Evolutionary conservation across 2,329 filamentous ascomycete genomes (phyloP), one percentile per base, ranked within the genome.

Genomic region (Verticillium tricorpus): DNA sequence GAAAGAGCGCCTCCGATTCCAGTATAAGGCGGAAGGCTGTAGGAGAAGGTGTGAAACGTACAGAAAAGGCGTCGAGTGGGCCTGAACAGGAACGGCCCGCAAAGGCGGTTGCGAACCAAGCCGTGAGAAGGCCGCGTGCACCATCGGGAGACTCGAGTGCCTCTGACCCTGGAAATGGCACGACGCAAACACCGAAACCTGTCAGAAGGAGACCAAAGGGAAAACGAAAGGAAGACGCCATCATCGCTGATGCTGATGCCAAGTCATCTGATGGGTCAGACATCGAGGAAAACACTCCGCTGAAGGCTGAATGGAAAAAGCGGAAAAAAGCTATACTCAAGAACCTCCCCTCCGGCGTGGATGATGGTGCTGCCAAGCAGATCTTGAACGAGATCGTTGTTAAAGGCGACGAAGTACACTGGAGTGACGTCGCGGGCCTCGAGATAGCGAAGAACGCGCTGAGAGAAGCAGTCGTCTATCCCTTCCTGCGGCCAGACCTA

Each of bases 321-420:
- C 85, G 83, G 57, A 86, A 91, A 65, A 78, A 81, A 57, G 74
- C 82, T 9, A 80, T 96, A 25, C 78, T 97, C 70, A 92, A 91
- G 70, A 89, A 89, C 61, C 77, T 98, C 1, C 93, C 93, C 0
- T 84, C 88, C 60, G 93, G 93, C 0, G 86, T 97, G 3, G 95
- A 99, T 70, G 85, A 89, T 66, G 80, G 83, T 31, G 91, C 93
- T 3, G 95, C 94, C 0, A 91, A 91, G 70, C 92, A 97, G 65
- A 97, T 99, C 34, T 82, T 98, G 62, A 97, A 97, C 70, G 95
- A 99, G 67, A 96, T 99, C 63, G 90, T 99, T 2, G 89, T 98
- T 15, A 87, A 94, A 65, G 95, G 95, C 7, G 95, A 99, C 69
- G 91, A 96, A 71, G 95, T 99, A 2, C 92, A 91, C 69, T 99